Evolutionary conservation across 306 rosid genomes (phyloP).

Genomic region (Dryas drummondii): DNA sequence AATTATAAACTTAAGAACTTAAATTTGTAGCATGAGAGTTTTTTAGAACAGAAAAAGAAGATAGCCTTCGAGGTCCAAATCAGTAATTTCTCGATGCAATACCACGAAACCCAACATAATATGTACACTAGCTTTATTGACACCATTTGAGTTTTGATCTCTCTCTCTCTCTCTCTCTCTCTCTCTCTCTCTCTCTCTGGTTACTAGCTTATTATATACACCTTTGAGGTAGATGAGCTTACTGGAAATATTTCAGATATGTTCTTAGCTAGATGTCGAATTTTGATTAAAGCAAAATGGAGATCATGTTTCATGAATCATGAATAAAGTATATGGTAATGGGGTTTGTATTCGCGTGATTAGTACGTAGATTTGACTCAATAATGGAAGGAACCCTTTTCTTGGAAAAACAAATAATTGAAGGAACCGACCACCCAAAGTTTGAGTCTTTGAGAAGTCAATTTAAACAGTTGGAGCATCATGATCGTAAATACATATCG

Average conservation of each 20-base stretch:
- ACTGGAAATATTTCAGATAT: background rate
- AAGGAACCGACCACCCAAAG: constrained; percentile 3
- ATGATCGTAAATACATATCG: background rate
- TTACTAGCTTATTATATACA: too few relatives aligned
- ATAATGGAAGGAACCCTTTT: background rate
- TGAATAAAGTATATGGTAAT: background rate
- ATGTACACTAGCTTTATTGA: background rate
- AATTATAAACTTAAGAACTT: background rate
- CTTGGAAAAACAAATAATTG: background rate
- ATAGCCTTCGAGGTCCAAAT: too few relatives aligned
- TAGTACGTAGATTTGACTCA: constrained; percentile 9
- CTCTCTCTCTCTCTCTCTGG: too few relatives aligned
- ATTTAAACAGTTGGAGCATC: background rate
- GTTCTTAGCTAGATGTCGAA: background rate
- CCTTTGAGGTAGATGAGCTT: too few relatives aligned
- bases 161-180: too few relatives aligned
- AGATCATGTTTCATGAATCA: constrained; percentile 4
- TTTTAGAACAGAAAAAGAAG: background rate
- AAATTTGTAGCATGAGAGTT: background rate
- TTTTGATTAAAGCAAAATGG: constrained; percentile 1
- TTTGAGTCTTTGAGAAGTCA: background rate
- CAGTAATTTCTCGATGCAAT: too few relatives aligned
- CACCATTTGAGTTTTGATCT: background rate
- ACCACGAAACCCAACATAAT: too few relatives aligned
- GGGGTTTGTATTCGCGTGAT: constrained; percentile 5